These are phyloP conservation scores for Aspergillus vadensis DNA, from an alignment of 2,329 filamentous ascomycete genomes.

Conservation along the genomic window DNA sequence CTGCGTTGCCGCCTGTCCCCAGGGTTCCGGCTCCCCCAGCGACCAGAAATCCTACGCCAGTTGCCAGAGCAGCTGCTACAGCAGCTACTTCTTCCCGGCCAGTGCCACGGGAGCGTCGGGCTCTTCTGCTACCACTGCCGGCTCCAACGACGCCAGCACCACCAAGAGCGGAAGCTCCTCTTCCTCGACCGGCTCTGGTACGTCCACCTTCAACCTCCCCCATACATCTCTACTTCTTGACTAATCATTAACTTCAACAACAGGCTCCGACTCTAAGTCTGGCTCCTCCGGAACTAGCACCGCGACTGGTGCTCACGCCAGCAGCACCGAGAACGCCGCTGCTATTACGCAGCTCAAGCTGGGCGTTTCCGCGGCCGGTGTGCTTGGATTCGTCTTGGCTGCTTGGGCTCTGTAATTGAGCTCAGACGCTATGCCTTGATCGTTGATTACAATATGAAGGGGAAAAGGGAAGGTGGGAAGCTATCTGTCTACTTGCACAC, in stretches of 20 bases:
- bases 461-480: too few relatives aligned
- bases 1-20: constrained; percentile 56
- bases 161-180: constrained; percentile 16
- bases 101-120: constrained; percentile 24
- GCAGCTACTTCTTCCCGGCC: constrained; percentile 50
- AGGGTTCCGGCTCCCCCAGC: constrained; percentile 52
- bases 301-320: constrained; percentile 20
- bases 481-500: too few relatives aligned
- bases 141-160: constrained; percentile 21
- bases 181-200: constrained; percentile 18
- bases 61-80: constrained; percentile 55
- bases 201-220: neutral
- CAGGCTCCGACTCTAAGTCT: constrained; percentile 4
- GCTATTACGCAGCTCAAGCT: constrained; percentile 29
- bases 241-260: neutral
- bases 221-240: neutral
- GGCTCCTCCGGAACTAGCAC: constrained; percentile 16
- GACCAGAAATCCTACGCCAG: constrained; percentile 50
- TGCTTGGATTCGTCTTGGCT: constrained; percentile 39
- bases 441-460: too few relatives aligned
- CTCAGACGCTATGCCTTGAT: neutral
- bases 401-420: constrained; percentile 40
- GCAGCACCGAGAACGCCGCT: constrained; percentile 34
- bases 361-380: constrained; percentile 36
- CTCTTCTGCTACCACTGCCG: constrained; percentile 25